A percentile compares a stretch with the other conserved stretches of the same genome.
Conservation (phyloP, 2,329 filamentous ascomycete species). For the Helotiales sp. region DNA sequence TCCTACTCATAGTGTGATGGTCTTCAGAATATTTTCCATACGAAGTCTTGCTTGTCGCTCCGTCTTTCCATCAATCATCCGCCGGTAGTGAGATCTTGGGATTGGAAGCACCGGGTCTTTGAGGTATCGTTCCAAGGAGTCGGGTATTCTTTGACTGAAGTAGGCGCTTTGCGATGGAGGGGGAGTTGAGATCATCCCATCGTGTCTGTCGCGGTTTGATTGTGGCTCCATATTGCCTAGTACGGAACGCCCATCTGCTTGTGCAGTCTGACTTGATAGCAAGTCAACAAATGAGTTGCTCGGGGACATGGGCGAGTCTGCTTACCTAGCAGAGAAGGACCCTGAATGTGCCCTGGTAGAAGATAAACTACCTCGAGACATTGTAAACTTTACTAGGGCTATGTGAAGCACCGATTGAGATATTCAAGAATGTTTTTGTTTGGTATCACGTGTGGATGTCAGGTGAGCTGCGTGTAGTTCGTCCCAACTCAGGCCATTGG, state of each 20-base stretch:
- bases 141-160: neutral
- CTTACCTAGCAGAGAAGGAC: neutral
- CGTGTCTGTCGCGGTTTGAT: neutral
- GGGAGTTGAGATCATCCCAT: neutral
- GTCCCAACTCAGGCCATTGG: neutral
- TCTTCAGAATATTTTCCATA: neutral
- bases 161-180: neutral
- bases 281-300: neutral
- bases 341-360: neutral
- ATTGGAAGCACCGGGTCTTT: neutral
- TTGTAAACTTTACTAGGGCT: neutral
- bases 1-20: neutral
- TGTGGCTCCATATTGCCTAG: neutral
- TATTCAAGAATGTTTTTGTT: neutral
- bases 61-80: neutral
- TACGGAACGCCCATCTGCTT: neutral
- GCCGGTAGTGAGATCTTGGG: neutral
- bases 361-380: neutral
- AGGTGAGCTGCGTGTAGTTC: neutral
- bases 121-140: slow-evolving; percentile 4
- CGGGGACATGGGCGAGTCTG: neutral
- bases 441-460: neutral
- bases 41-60: neutral
- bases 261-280: neutral
- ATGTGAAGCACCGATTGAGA: neutral